Evolutionary conservation across 1,284 basidiomycete species (phyloP).

Genomic region (Dichomitus squalens): DNA sequence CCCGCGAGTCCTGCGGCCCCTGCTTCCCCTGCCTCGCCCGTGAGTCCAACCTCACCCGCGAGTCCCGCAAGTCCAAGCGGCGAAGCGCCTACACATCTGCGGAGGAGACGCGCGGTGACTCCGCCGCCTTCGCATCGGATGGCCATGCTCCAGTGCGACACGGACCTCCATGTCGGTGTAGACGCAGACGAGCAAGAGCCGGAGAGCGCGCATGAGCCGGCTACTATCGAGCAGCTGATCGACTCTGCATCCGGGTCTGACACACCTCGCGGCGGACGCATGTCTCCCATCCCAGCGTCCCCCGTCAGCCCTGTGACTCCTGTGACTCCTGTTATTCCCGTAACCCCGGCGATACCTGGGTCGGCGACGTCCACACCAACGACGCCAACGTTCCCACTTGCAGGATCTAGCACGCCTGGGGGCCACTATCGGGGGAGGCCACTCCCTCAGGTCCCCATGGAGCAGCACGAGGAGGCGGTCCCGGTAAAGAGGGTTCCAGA

Average conservation of each 20-base stretch:
- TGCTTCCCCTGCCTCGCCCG: not conserved
- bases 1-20: not conserved
- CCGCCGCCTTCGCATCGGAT: slow-evolving; percentile 15
- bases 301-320: not conserved
- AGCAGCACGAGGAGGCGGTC: slow-evolving; percentile 9
- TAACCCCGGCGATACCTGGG: not conserved
- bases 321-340: not conserved
- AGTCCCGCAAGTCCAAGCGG: not conserved
- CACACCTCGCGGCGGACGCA: not conserved
- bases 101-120: slow-evolving; percentile 17
- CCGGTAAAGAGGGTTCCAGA: slow-evolving; percentile 18
- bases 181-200: slow-evolving; percentile 3
- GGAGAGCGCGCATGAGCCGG: not conserved
- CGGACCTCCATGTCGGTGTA: not conserved
- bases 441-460: slow-evolving; percentile 33
- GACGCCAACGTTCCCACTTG: slow-evolving; percentile 18
- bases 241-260: not conserved
- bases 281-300: not conserved
- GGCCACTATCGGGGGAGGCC: slow-evolving; percentile 34
- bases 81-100: not conserved
- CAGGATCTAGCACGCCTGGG: slow-evolving; percentile 22
- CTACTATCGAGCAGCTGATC: slow-evolving; percentile 16
- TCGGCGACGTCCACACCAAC: slow-evolving; percentile 27
- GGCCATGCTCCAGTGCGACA: slow-evolving; percentile 13
- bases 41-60: not conserved